Conservation (phyloP, 495 filamentous ascomycete species). For the Articulospora tetracladia region DNA sequence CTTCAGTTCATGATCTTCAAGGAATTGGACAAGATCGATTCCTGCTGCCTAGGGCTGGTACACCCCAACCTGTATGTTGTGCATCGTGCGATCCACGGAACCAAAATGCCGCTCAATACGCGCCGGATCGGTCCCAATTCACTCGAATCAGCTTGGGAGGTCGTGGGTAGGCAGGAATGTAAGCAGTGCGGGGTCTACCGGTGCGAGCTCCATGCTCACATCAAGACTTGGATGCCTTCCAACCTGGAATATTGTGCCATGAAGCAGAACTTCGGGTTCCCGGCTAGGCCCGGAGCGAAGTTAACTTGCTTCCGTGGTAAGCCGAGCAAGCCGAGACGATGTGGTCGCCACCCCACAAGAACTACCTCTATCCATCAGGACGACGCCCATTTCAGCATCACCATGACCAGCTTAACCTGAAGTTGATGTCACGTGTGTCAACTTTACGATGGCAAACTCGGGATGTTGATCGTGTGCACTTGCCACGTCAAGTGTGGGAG, state of each 20-base stretch:
- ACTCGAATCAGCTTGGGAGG: conserved; percentile 51
- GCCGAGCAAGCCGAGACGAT: conserved; percentile 41
- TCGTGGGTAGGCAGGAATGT: conserved; percentile 30
- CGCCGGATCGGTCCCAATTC: conserved; percentile 49
- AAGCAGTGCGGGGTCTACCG: conserved; percentile 45
- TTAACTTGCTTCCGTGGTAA: conserved; percentile 44
- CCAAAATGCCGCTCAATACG: conserved; percentile 39
- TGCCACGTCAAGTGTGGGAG: background rate
- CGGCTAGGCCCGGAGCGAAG: conserved; percentile 32
- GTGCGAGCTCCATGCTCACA: conserved; percentile 51
- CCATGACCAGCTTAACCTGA: background rate
- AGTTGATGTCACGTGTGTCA: background rate
- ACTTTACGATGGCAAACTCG: background rate
- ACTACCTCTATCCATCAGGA: conserved; percentile 22
- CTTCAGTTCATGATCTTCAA: conserved; percentile 52
- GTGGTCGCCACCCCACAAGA: conserved; percentile 39
- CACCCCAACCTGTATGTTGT: conserved; percentile 46
- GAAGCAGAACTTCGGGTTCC: conserved; percentile 43
- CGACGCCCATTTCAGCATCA: conserved; percentile 8
- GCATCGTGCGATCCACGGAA: conserved; percentile 43
- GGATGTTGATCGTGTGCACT: background rate
- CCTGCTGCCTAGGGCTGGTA: conserved; percentile 50
- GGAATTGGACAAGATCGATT: conserved; percentile 52
- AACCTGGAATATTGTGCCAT: conserved; percentile 46
- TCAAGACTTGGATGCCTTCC: conserved; percentile 47